phyloP scores from a whole-genome alignment of 163 green algal genomes.

The Scenedesmus sp. region DNA sequence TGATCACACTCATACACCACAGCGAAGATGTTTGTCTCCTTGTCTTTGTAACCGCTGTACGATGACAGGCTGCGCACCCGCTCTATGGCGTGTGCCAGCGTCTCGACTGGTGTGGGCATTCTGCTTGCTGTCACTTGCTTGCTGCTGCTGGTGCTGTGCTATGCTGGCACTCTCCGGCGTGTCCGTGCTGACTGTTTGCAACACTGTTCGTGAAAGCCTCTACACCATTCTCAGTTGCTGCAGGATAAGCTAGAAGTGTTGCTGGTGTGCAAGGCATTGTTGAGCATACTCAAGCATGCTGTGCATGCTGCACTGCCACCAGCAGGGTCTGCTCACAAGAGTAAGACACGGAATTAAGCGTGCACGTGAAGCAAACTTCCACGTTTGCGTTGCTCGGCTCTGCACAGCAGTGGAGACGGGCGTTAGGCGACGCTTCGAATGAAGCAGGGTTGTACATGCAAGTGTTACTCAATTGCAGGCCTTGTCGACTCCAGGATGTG shows the following conservation, averaged over 20 bases:
- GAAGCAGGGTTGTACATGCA: background rate
- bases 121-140: background rate
- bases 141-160: constrained; percentile 15
- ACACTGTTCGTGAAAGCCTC: no score
- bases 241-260: no score
- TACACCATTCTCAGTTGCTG: no score
- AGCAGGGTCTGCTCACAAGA: background rate
- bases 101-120: background rate
- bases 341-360: background rate
- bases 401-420: background rate
- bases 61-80: constrained; percentile 8
- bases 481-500: no score
- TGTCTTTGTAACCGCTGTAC: constrained; percentile 12
- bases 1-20: constrained; percentile 31
- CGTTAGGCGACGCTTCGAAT: background rate
- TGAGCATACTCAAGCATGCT: background rate
- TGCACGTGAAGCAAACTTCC: background rate
- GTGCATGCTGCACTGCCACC: background rate
- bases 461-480: background rate
- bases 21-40: background rate
- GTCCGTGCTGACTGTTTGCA: background rate
- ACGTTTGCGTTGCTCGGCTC: background rate
- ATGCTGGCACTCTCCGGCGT: background rate
- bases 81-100: constrained; percentile 27
- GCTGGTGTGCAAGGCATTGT: background rate